Conservation (phyloP, 2,329 filamentous ascomycete species). For the Aspergillus pseudoglaucus region DNA sequence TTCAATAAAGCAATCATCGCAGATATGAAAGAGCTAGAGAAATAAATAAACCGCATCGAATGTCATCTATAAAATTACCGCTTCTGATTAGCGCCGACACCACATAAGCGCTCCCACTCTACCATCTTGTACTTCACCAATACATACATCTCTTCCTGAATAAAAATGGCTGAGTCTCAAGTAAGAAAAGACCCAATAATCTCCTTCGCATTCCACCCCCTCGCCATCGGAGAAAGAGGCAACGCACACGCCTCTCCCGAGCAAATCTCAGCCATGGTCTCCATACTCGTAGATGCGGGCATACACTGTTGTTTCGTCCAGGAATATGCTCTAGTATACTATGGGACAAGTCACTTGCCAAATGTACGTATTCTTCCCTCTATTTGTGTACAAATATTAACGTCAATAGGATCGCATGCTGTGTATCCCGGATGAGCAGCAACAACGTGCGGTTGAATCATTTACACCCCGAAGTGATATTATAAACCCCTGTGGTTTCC, state of each 20-base stretch:
- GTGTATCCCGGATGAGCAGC: conserved; percentile 7
- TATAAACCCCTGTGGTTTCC: conserved; percentile 9
- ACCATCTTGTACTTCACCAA: too few relatives aligned
- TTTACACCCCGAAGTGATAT: conserved; percentile 7
- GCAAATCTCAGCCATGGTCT: conserved; percentile 5
- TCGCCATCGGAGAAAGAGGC: not conserved
- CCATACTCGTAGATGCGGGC: conserved; percentile 4
- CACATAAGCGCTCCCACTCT: too few relatives aligned
- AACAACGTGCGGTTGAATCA: conserved; percentile 6
- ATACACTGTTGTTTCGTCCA: conserved; percentile 8
- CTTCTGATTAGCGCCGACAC: too few relatives aligned
- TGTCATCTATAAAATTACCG: too few relatives aligned
- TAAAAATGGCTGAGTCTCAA: too few relatives aligned
- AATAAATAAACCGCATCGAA: too few relatives aligned
- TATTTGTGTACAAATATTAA: not conserved
- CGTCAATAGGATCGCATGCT: conserved; percentile 8
- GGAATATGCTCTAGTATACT: conserved; percentile 10
- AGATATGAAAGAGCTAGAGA: too few relatives aligned
- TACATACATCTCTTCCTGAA: too few relatives aligned
- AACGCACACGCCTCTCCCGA: conserved; percentile 2
- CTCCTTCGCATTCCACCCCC: not conserved
- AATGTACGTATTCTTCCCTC: conserved; percentile 5
- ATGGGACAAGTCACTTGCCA: conserved; percentile 5
- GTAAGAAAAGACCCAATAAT: not conserved
- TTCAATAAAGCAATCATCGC: too few relatives aligned